A percentile compares a stretch with the other conserved stretches of the same genome.
Evolutionary conservation across 1,139 yeast genomes (phyloP).

Genomic region (Protomyces inundatus): DNA sequence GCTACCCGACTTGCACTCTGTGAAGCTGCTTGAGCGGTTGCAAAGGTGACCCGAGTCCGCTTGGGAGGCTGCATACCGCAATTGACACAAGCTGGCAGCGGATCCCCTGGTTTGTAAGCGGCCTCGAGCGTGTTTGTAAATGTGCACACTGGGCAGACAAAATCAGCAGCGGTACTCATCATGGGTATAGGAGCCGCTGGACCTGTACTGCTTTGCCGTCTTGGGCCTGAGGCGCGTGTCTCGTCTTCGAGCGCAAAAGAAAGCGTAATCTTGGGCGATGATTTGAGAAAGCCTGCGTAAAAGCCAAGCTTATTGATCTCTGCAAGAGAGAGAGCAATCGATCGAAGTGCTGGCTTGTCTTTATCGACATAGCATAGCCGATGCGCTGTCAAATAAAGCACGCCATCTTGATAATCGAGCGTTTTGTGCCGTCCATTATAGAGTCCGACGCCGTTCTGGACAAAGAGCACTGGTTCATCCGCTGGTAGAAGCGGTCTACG

Average conservation of each 20-base stretch:
- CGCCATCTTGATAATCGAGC: conserved; percentile 61
- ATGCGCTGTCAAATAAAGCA: conserved; percentile 67
- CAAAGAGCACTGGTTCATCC: conserved; percentile 44
- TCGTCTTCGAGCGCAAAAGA: neutral
- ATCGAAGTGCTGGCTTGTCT: conserved; percentile 41
- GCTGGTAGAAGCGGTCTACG: conserved; percentile 47
- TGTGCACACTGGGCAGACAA: conserved; percentile 85
- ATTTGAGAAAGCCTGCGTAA: conserved; percentile 58
- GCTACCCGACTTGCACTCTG: conserved; percentile 36
- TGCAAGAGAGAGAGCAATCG: conserved; percentile 50
- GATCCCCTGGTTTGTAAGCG: conserved; percentile 39
- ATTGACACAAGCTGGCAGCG: conserved; percentile 58
- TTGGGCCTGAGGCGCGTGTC: conserved; percentile 5
- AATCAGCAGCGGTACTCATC: conserved; percentile 38
- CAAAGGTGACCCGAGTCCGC: neutral
- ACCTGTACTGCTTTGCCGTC: neutral
- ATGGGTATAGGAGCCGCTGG: neutral
- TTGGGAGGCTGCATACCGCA: conserved; percentile 61
- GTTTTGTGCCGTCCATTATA: conserved; percentile 52
- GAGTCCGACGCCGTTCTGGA: conserved; percentile 38
- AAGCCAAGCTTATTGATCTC: conserved; percentile 47
- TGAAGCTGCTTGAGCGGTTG: conserved; percentile 32
- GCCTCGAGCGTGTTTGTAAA: conserved; percentile 52
- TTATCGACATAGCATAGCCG: conserved; percentile 71
- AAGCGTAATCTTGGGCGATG: conserved; percentile 67